phyloP scores from a whole-genome alignment of 495 filamentous ascomycete genomes.

The Chaetomium cochliodes region DNA sequence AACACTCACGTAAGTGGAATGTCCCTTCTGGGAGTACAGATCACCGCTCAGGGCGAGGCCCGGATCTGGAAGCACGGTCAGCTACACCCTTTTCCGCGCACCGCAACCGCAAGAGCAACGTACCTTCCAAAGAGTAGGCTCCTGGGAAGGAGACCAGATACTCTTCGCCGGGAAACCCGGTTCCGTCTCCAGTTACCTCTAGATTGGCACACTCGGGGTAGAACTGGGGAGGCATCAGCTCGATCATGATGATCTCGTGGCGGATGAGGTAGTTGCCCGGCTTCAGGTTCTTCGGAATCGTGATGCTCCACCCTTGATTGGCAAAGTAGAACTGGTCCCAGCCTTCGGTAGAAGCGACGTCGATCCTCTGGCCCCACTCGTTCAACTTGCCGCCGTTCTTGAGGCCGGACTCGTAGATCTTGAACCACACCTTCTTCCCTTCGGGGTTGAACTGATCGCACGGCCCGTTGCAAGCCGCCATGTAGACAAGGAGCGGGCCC shows the following conservation, averaged over 20 bases:
- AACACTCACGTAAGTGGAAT: not conserved
- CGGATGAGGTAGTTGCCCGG: conserved; percentile 41
- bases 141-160: conserved; percentile 8
- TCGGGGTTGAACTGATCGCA: conserved; percentile 5
- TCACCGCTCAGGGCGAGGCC: not conserved
- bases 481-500: conserved; percentile 46
- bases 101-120: not conserved
- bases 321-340: not conserved
- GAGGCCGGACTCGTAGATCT: conserved; percentile 6
- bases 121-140: conserved; percentile 2
- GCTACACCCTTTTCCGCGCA: not conserved
- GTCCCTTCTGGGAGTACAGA: not conserved
- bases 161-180: conserved; percentile 5
- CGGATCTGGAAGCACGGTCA: not conserved
- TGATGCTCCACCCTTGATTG: conserved; percentile 18
- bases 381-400: not conserved
- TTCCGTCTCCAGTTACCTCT: conserved; percentile 1
- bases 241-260: conserved; percentile 32
- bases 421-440: conserved; percentile 3
- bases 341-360: not conserved
- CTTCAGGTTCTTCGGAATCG: conserved; percentile 33
- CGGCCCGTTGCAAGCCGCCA: conserved; percentile 40
- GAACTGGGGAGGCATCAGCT: conserved; percentile 34
- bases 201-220: conserved; percentile 47
- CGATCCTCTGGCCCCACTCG: not conserved